Evolutionary conservation across 805 yeast genomes (phyloP).

Genomic region (Scheffersomyces spartinae): DNA sequence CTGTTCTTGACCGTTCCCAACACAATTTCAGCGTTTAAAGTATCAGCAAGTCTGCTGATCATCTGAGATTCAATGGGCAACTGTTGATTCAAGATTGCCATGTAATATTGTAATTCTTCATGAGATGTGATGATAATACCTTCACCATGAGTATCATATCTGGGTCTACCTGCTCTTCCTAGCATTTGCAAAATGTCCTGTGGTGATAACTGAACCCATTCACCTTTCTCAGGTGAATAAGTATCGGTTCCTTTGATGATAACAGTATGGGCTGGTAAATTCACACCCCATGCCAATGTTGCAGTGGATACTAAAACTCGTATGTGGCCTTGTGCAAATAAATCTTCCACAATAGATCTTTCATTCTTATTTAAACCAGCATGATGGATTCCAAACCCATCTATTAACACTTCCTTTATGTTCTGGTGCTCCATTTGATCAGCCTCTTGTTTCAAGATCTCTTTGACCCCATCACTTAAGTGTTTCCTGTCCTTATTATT

Average conservation of each 20-base stretch:
- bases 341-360: constrained; percentile 68
- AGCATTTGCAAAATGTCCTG: constrained; percentile 94
- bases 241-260: constrained; percentile 89
- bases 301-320: constrained; percentile 83
- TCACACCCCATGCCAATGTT: constrained; percentile 95
- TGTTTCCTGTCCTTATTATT: no score
- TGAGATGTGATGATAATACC: constrained; percentile 89
- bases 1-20: constrained; percentile 50
- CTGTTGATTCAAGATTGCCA: constrained; percentile 85
- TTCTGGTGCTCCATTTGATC: constrained; percentile 41
- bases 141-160: constrained; percentile 86
- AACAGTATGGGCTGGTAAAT: constrained; percentile 90
- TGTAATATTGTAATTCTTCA: constrained; percentile 74
- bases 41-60: constrained; percentile 58
- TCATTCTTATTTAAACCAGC: constrained; percentile 75
- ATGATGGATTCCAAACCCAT: constrained; percentile 84
- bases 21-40: constrained; percentile 78
- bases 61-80: constrained; percentile 88
- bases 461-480: constrained; percentile 35
- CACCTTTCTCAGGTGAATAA: constrained; percentile 81
- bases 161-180: constrained; percentile 97
- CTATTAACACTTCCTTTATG: constrained; percentile 46
- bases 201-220: constrained; percentile 86
- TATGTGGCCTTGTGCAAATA: constrained; percentile 81
- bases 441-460: constrained; percentile 54